Base-by-base conservation (phyloP, 2,329 filamentous ascomycete genomes). In the Zymoseptoria brevis region DNA sequence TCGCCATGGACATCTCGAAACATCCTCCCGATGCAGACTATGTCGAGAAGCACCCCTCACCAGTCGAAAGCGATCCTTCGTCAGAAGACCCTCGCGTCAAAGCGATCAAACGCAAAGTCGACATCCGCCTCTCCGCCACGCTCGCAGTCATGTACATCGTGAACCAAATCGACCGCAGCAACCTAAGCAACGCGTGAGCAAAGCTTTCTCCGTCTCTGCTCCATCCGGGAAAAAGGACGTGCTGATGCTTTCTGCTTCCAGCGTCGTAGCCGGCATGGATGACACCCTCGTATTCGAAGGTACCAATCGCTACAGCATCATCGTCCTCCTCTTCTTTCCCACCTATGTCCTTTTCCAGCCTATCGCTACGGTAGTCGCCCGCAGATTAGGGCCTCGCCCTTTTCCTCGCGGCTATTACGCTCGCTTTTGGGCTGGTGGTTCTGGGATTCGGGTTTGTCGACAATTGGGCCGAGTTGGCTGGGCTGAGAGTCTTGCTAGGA, bases 131-230 rank as follows among this genome's bases (percentile, higher is more conserved):
- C 21, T 53, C 22, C 29, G 53, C 35, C 8, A 56, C 56, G 9
- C 53, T 59, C 26, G 57, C 57, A 3, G 22, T 59, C 26, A 60
- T 60, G 55, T 60, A 60, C 22, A 57, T 60, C 19, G 55, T 54
- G 8, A 60, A 57, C 26, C 55, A 54, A 35, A 60, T 60, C 22
- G 57, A 60, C 30, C 55, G 58, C 22, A 57, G 35, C 13, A 60
- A 60, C 29, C 55, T 60, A 19, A 55, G 55, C 4, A 60, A 60
- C 11, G 58, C 58, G 55, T 54, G 48, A 51, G 57, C 35, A 16
- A 41, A n/a, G 8, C 54, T 2, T 21, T 8, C 16, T 16, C 30
- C 9, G 9, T 9, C 30, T 11, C 30, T 35, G 30, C 9, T 35
- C 30, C 30, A 35, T 35, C 45, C n/a, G n/a, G n/a, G n/a, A n/a